Conservation (phyloP, 2,329 filamentous ascomycete genomes). For the Paracoccidioides lutzii region DNA sequence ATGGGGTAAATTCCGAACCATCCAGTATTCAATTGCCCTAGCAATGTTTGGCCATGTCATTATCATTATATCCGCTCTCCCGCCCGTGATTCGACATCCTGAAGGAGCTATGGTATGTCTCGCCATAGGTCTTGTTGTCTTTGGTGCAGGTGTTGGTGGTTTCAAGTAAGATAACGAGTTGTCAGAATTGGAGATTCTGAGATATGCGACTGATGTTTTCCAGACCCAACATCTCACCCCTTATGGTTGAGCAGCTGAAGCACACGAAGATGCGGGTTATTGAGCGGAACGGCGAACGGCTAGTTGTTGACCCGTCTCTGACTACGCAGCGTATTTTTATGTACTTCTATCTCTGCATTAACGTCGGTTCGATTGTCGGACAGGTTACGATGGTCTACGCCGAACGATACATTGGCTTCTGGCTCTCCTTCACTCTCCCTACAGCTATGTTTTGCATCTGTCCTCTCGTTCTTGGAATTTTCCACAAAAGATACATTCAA, state of each 20-base stretch:
- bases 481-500: conserved; percentile 49
- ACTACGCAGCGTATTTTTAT: conserved; percentile 6
- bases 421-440: conserved; percentile 45
- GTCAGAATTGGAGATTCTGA: not conserved
- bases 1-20: conserved; percentile 56
- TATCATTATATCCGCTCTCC: conserved; percentile 53
- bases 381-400: conserved; percentile 50
- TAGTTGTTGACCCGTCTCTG: conserved; percentile 4
- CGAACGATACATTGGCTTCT: conserved; percentile 49
- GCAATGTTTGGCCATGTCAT: conserved; percentile 55
- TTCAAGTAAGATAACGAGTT: conserved; percentile 46
- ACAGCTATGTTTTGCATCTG: conserved; percentile 51
- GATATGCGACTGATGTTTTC: not conserved
- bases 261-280: conserved; percentile 46
- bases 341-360: conserved; percentile 52
- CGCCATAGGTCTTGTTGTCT: conserved; percentile 49
- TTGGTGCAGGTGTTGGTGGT: conserved; percentile 62
- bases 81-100: conserved; percentile 45
- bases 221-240: conserved; percentile 56
- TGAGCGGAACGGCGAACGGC: conserved; percentile 23
- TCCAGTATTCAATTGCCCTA: conserved; percentile 50
- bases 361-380: conserved; percentile 49
- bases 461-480: conserved; percentile 46
- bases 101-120: conserved; percentile 51
- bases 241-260: conserved; percentile 58